Conservation (phyloP, 1,284 basidiomycete species). For the Meripilus lineatus region DNA sequence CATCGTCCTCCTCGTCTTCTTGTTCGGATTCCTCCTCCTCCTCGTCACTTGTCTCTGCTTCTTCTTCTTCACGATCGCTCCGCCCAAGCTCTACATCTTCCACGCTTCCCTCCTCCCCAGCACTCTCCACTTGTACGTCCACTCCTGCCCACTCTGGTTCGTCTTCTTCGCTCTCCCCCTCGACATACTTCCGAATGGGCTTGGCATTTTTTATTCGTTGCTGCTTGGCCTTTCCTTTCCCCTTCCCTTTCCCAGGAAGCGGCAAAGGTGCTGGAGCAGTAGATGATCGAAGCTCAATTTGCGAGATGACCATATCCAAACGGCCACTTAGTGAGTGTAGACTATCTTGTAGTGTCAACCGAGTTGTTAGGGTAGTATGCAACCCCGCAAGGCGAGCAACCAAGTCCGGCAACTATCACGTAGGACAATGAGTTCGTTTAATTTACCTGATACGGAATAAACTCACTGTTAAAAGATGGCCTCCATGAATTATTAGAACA, state of each 20-base stretch:
- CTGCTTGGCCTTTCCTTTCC: constrained; percentile 13
- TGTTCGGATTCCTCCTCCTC: constrained; percentile 50
- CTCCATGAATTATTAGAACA: constrained; percentile 84
- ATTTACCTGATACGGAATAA: neutral
- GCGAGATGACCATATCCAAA: constrained; percentile 89
- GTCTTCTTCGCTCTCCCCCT: constrained; percentile 70
- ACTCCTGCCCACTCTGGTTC: constrained; percentile 51
- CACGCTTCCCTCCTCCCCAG: constrained; percentile 62
- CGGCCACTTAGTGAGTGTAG: constrained; percentile 85
- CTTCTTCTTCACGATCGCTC: constrained; percentile 60
- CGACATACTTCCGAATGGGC: constrained; percentile 48
- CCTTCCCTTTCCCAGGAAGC: constrained; percentile 31
- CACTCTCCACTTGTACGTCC: constrained; percentile 60
- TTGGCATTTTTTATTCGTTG: constrained; percentile 23
- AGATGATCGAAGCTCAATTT: constrained; percentile 83
- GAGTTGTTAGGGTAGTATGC: constrained; percentile 77
- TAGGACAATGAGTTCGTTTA: constrained; percentile 13
- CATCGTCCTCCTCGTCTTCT: constrained; percentile 49
- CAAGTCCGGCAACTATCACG: constrained; percentile 74
- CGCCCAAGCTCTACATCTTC: constrained; percentile 78
- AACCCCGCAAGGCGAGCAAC: constrained; percentile 80
- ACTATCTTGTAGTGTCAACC: constrained; percentile 82
- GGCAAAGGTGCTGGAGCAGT: constrained; percentile 51
- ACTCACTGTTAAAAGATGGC: constrained; percentile 91
- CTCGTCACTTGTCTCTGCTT: constrained; percentile 43